A percentile compares a stretch with the other conserved stretches of the same genome.
Conservation (phyloP, 1,139 yeast species). For the Hyphopichia fennica region DNA sequence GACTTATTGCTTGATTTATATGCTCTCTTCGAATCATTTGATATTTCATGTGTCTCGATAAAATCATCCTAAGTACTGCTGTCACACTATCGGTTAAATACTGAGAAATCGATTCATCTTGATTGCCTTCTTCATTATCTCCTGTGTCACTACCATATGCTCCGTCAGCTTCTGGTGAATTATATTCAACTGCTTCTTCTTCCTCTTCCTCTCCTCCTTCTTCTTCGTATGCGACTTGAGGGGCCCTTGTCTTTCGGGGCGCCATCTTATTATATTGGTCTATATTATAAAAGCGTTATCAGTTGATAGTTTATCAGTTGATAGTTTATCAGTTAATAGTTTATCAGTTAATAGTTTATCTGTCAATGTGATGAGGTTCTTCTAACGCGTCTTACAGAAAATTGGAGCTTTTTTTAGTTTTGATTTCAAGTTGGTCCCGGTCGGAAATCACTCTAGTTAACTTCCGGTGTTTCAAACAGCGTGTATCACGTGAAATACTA, state of each 20-base stretch:
- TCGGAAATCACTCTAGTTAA: no score
- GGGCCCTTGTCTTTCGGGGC: not conserved
- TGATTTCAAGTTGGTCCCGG: no score
- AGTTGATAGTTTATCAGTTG: no score
- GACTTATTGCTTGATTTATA: conserved; percentile 16
- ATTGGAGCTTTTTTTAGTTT: no score
- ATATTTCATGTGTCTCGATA: conserved; percentile 25
- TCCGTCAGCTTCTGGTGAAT: not conserved
- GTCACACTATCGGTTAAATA: not conserved
- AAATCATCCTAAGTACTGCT: conserved; percentile 17
- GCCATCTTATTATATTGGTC: no score
- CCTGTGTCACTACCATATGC: not conserved
- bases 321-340: no score
- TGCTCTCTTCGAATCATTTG: conserved; percentile 28
- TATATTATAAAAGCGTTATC: no score
- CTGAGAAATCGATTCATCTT: not conserved
- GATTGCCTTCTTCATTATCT: conserved; percentile 6
- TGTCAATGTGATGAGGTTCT: no score
- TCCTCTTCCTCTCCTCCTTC: not conserved
- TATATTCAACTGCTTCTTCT: conserved; percentile 2
- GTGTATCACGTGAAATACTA: no score
- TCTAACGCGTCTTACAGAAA: no score
- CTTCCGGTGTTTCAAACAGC: no score
- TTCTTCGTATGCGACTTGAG: not conserved
- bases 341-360: no score